Conservation (phyloP, 495 filamentous ascomycete genomes). For the Chaetomium tenue region DNA sequence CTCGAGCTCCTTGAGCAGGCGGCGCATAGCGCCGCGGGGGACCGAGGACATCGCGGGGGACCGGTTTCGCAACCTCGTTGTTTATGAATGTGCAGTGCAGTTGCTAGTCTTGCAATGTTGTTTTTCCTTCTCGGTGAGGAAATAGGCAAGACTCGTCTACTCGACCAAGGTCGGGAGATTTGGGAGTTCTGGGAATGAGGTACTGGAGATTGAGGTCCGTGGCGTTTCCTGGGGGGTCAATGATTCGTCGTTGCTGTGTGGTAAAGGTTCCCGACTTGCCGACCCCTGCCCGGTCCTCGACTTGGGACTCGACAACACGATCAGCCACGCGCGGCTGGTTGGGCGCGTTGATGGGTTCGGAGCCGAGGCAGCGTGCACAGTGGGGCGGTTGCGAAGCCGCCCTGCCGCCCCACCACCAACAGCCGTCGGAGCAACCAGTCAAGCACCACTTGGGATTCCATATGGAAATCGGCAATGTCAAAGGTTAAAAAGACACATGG, state of each 20-base stretch:
- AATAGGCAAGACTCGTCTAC: no score
- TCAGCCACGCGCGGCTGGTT: neutral
- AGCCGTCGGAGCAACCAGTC: no score
- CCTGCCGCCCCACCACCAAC: no score
- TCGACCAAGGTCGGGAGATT: no score
- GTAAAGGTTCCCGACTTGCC: neutral
- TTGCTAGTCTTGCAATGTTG: neutral
- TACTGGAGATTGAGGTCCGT: no score
- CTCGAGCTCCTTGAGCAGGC: conserved; percentile 45
- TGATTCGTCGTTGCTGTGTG: neutral
- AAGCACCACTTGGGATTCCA: no score
- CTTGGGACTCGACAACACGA: neutral
- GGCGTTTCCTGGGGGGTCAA: no score
- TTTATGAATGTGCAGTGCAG: neutral
- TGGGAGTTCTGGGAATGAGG: no score
- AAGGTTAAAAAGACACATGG: neutral
- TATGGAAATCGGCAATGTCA: neutral
- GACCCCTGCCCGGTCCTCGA: neutral
- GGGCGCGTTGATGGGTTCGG: neutral
- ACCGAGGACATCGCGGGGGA: conserved; percentile 11
- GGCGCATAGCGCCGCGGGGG: conserved; percentile 39
- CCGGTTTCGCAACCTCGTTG: neutral
- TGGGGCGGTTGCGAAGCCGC: neutral
- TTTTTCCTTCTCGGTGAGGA: neutral
- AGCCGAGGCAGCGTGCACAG: neutral